Conservation (phyloP, 345 rosid species). For the Theobroma cacao region DNA sequence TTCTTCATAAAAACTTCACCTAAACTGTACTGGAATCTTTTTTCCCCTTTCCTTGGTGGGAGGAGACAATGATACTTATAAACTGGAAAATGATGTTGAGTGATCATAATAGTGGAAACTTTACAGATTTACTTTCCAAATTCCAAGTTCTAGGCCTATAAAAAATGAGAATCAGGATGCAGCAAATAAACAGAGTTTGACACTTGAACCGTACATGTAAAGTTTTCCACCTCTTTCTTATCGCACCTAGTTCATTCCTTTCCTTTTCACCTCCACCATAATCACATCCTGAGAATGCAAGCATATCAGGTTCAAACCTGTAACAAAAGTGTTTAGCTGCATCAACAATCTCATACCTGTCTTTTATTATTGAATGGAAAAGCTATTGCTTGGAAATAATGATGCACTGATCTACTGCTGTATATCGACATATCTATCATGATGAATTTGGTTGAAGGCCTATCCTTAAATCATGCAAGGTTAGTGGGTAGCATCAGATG, state of each 20-base stretch:
- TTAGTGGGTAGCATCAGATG: not conserved
- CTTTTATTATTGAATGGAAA: not conserved
- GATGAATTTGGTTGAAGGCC: slow-evolving; percentile 3
- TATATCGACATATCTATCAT: not conserved
- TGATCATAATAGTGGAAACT: not conserved
- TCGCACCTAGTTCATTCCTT: slow-evolving; percentile 70
- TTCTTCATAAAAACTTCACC: not conserved
- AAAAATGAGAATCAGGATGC: not conserved
- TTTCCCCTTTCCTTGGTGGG: not conserved
- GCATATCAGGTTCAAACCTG: slow-evolving; percentile 99
- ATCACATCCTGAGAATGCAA: slow-evolving; percentile 98
- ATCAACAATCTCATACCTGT: slow-evolving; percentile 12
- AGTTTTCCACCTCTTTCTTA: slow-evolving; percentile 96
- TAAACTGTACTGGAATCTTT: not conserved
- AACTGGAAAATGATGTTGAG: not conserved
- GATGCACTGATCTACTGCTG: not conserved
- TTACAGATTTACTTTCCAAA: not conserved
- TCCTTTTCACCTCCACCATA: slow-evolving; percentile 98
- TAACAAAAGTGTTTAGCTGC: slow-evolving; percentile 29
- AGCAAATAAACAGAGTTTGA: not conserved
- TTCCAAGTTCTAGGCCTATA: not conserved
- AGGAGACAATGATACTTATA: not conserved
- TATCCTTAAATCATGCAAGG: not conserved
- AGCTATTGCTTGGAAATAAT: not conserved
- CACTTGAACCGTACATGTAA: slow-evolving; percentile 67